These are phyloP conservation scores for Aureobasidium sp. DNA, from an alignment of 2,329 filamentous ascomycete species.

Conservation along the genomic window DNA sequence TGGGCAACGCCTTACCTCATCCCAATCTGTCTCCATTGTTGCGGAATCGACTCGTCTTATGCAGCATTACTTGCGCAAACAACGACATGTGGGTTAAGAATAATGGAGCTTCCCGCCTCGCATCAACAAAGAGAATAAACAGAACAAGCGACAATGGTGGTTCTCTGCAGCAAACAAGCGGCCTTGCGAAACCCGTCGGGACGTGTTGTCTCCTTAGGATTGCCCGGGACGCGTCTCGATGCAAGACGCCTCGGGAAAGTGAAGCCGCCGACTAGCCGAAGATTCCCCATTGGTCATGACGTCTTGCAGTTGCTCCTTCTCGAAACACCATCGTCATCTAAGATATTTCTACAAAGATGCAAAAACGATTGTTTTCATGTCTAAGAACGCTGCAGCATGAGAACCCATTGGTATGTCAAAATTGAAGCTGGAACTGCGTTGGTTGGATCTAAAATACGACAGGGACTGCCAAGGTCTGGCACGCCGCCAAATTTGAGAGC, in stretches of 20 bases:
- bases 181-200: background rate
- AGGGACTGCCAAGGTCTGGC: conserved; percentile 88
- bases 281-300: conserved; percentile 15
- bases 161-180: conserved; percentile 10
- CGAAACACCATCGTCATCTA: background rate
- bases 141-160: conserved; percentile 7
- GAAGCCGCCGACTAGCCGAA: conserved; percentile 11
- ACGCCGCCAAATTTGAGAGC: conserved; percentile 68
- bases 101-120: conserved; percentile 3
- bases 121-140: conserved; percentile 17
- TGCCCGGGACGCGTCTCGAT: conserved; percentile 17
- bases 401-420: conserved; percentile 77
- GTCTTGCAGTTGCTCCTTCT: background rate
- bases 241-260: conserved; percentile 2
- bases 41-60: conserved; percentile 13
- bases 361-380: conserved; percentile 62
- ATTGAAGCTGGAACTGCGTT: conserved; percentile 15
- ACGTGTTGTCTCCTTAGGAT: conserved; percentile 20
- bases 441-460: background rate
- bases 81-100: conserved; percentile 20
- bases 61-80: conserved; percentile 21
- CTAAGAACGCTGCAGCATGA: conserved; percentile 71
- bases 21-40: conserved; percentile 59
- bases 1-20: conserved; percentile 49
- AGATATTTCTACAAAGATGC: conserved; percentile 31